Base-by-base conservation (phyloP, 257 asterid species). In the Ehretia macrophylla region DNA sequence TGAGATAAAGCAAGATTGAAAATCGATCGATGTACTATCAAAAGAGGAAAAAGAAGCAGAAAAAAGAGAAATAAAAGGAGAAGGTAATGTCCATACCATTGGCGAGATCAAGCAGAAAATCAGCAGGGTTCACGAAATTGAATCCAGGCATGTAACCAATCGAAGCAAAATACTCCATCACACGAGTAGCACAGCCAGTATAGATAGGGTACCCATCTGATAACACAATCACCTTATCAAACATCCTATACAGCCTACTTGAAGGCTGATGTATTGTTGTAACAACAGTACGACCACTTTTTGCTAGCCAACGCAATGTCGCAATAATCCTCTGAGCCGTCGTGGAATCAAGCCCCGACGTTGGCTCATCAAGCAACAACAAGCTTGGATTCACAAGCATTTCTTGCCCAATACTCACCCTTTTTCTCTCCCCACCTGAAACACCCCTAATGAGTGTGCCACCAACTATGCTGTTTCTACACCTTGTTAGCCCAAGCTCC, bases 261-360 rank as follows among this genome's bases (percentile, higher is more conserved):
- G 97, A 85, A 58, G 97, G 97, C 75, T 90, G 97, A 56, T 90
- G 97, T 11, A 90, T 69, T 5, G 95, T 85, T 3, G 88, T 81
- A 14, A 87, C 71, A 65, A 90, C 94, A 6, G 90, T 83, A 74
- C 95, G 65, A 5, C 96, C 97, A 0, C 87, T 88, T 5, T 81
- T 68, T 0, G 95, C 96, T 18, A 81, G 42, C 82, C 82, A 49
- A 58, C 79, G 62, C 60, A 85, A 68, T 11, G 93, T 85, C 1
- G 70, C 82, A 4, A 87, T 62, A 4, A 87, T 83, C 23, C 94
- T 45, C 58, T 77, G 87, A 40, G 97, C 96, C 1, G 90, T 83
- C 1, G 96, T 90, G 14, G 97, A 90, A 69, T 90, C 97, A 10
- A 90, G 84, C 32, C 97, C 96, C 0, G 96, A 90, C 5, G 97